Conservation (phyloP, 1,284 basidiomycete genomes). For the Neolentinus lepideus region DNA sequence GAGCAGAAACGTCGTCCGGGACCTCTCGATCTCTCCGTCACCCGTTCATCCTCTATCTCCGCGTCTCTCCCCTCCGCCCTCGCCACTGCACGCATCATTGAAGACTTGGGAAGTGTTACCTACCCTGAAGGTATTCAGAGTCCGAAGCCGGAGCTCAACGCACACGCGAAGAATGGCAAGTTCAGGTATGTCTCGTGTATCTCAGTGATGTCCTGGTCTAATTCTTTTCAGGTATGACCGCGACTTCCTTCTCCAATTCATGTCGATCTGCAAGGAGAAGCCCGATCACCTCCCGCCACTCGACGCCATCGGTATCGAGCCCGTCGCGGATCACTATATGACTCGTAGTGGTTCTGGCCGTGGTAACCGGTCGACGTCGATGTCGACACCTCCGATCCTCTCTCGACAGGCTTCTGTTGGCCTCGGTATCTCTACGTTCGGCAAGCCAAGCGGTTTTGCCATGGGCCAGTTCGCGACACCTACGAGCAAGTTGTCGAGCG, state of each 20-base stretch:
- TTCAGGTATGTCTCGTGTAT: constrained; percentile 54
- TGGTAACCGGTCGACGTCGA: constrained; percentile 35
- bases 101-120: constrained; percentile 70
- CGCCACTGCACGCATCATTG: constrained; percentile 73
- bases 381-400: constrained; percentile 26
- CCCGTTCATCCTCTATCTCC: constrained; percentile 32
- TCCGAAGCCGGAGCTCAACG: constrained; percentile 83
- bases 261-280: constrained; percentile 92
- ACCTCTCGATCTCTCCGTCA: constrained; percentile 60
- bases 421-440: constrained; percentile 45
- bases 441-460: constrained; percentile 43
- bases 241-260: constrained; percentile 97
- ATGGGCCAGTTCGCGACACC: constrained; percentile 74
- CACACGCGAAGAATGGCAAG: constrained; percentile 80
- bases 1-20: constrained; percentile 51
- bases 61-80: constrained; percentile 59
- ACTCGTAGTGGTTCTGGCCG: constrained; percentile 58
- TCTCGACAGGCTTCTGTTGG: constrained; percentile 48
- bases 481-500: constrained; percentile 56
- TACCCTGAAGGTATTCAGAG: constrained; percentile 87
- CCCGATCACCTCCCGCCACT: constrained; percentile 86
- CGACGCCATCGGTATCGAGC: constrained; percentile 88
- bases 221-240: constrained; percentile 76
- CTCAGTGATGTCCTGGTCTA: neutral
- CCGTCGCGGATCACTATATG: constrained; percentile 49